Evolutionary conservation across 257 asterid species (phyloP).

Genomic region (Gentiana straminea): DNA sequence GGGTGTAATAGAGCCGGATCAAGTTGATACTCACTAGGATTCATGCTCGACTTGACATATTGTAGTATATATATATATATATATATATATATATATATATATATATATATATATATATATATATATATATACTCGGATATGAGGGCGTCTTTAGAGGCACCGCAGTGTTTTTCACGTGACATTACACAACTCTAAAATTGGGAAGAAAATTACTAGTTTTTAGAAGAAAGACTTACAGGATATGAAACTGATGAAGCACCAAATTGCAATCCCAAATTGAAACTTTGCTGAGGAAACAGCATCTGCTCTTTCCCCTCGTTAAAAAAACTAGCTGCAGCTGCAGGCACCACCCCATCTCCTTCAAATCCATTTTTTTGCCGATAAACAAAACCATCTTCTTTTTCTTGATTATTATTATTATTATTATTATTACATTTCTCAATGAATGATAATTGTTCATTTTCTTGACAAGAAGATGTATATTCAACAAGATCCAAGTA

Average conservation of each 20-base stretch:
- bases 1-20: too few relatives aligned
- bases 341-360: conserved; percentile 48
- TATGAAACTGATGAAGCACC: conserved; percentile 41
- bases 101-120: too few relatives aligned
- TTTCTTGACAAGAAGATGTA: conserved; percentile 18
- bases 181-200: too few relatives aligned
- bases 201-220: too few relatives aligned
- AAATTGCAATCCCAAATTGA: conserved; percentile 33
- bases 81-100: too few relatives aligned
- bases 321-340: conserved; percentile 9
- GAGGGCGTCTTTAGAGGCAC: too few relatives aligned
- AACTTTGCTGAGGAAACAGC: conserved; percentile 18
- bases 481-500: conserved; percentile 51
- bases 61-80: too few relatives aligned
- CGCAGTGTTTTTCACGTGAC: too few relatives aligned
- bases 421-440: conserved; percentile 14
- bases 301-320: conserved; percentile 17
- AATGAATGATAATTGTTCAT: conserved; percentile 12
- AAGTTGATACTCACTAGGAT: too few relatives aligned
- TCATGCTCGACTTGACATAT: too few relatives aligned
- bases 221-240: conserved; percentile 29
- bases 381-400: too few relatives aligned
- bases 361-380: conserved; percentile 29
- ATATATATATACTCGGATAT: too few relatives aligned
- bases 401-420: conserved; percentile 23